Evolutionary conservation across 768 basidiomycete species (phyloP).

Genomic region (Baorangia bicolor): DNA sequence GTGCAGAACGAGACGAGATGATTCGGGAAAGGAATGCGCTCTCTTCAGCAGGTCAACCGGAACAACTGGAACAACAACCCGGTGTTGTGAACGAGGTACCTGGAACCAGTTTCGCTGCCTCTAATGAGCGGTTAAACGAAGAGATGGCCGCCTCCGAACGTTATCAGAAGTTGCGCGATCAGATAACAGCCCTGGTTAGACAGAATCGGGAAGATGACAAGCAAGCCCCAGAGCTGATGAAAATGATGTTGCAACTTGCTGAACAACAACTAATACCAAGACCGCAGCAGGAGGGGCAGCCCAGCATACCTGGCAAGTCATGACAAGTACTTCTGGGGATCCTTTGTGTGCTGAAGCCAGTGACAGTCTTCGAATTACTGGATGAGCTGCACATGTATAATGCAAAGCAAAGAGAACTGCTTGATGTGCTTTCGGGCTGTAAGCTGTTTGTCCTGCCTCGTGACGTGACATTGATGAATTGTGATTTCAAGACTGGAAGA

Average conservation of each 20-base stretch:
- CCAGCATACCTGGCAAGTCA: background rate
- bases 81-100: background rate
- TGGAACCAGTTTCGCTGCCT: background rate
- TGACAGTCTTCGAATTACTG: background rate
- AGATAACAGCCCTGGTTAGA: background rate
- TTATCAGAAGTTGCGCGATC: background rate
- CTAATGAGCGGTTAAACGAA: background rate
- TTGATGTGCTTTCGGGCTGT: background rate
- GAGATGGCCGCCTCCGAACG: background rate
- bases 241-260: background rate
- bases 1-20: background rate
- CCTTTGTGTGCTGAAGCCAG: background rate
- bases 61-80: background rate
- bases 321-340: background rate
- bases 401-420: background rate
- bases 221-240: background rate
- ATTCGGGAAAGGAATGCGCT: background rate
- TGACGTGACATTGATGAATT: background rate
- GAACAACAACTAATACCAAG: background rate
- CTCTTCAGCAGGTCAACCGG: background rate
- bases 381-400: background rate
- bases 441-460: background rate
- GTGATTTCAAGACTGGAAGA: background rate
- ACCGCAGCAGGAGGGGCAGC: background rate
- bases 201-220: background rate